phyloP scores from a whole-genome alignment of 306 rosid species.

The Oxytropis ochrocephala region DNA sequence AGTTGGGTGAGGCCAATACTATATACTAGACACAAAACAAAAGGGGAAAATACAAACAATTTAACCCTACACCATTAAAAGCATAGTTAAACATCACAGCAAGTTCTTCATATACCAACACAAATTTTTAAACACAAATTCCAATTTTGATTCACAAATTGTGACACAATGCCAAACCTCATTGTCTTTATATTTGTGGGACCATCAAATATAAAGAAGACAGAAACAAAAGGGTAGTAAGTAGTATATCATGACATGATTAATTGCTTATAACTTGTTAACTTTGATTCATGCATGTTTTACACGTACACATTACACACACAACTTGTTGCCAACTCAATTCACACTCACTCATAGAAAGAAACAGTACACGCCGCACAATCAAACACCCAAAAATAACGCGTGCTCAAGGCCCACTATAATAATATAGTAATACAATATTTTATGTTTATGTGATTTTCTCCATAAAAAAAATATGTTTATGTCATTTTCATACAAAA shows the following conservation, averaged over 20 bases:
- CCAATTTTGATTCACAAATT: not conserved
- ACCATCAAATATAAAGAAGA: not conserved
- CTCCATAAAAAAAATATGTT: too few relatives aligned
- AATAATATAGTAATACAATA: too few relatives aligned
- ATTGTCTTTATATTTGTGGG: not conserved
- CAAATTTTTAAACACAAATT: not conserved
- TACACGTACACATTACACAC: not conserved
- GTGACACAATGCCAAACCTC: not conserved
- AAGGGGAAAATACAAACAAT: not conserved
- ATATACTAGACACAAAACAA: not conserved
- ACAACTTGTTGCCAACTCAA: slow-evolving; percentile 6
- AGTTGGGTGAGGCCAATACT: not conserved
- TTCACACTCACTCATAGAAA: not conserved
- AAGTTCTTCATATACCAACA: not conserved
- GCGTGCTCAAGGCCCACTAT: not conserved
- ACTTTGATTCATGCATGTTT: not conserved
- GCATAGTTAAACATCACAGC: not conserved
- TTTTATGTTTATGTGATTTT: too few relatives aligned
- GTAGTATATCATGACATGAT: not conserved
- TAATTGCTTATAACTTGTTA: not conserved
- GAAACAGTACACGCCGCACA: not conserved
- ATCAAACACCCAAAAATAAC: not conserved
- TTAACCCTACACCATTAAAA: too few relatives aligned
- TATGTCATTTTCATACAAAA: too few relatives aligned
- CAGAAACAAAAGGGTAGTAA: not conserved